Conservation (phyloP, 2,329 filamentous ascomycete species). For the Cordyceps pruinosa region DNA sequence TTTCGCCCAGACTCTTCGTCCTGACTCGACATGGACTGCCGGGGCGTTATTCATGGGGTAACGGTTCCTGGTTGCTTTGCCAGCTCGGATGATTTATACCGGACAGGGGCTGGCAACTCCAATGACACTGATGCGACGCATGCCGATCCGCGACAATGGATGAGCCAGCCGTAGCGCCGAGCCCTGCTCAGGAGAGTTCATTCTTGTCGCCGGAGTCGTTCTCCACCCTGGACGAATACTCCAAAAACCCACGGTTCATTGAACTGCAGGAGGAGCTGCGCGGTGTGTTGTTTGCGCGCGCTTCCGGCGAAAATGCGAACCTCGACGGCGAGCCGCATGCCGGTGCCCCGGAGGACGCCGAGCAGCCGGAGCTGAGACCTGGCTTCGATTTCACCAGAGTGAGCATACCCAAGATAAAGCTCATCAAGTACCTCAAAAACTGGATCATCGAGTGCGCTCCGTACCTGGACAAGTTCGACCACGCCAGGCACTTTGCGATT, state of each 20-base stretch:
- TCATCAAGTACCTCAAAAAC: slow-evolving; percentile 34
- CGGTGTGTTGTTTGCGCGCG: slow-evolving; percentile 32
- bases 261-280: slow-evolving; percentile 39
- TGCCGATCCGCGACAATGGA: background rate
- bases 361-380: slow-evolving; percentile 14
- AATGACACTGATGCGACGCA: background rate
- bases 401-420: slow-evolving; percentile 21
- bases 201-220: slow-evolving; percentile 16
- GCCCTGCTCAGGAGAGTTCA: slow-evolving; percentile 1
- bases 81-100: background rate
- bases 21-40: slow-evolving; percentile 7
- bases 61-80: background rate
- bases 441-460: slow-evolving; percentile 46
- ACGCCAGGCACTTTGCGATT: slow-evolving; percentile 43
- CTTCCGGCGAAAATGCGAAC: slow-evolving; percentile 21
- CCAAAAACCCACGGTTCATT: slow-evolving; percentile 34
- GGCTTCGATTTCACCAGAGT: slow-evolving; percentile 23
- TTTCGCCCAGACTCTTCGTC: background rate
- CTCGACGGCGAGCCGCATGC: slow-evolving; percentile 22
- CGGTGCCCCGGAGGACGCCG: background rate
- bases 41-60: background rate
- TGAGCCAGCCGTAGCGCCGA: background rate
- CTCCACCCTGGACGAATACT: slow-evolving; percentile 25
- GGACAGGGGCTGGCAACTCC: background rate
- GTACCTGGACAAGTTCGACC: slow-evolving; percentile 48